Base-by-base conservation (phyloP, 2,329 filamentous ascomycete species). In the Tympanopsis confertula region DNA sequence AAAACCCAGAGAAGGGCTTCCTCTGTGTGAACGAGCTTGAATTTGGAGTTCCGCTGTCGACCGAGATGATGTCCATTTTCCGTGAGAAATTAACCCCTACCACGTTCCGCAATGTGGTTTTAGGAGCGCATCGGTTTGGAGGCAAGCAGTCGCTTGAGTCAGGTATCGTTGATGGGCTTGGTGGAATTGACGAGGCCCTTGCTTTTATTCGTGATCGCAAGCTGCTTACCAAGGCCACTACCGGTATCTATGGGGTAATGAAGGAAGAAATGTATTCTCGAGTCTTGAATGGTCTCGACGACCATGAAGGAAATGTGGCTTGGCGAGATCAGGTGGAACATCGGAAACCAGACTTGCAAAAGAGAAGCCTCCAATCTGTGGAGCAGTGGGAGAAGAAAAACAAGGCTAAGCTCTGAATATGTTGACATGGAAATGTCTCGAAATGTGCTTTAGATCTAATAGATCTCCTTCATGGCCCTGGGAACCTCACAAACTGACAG, bases 21-120 rank as follows among this genome's bases (percentile, higher is more conserved):
- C 56, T 84, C 28, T 89, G 85, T 58, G 62, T 91, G 46, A 89
- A 89, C 57, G 85, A 91, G 61, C 66, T 91, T 13, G 78, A 87
- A 46, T 82, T 91, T 43, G 84, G 85, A 37, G 79, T 80, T 1
- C 74, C 80, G n/a, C 69, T 91, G 24, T 72, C 78, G 45, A 69
- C 83, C 3, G 68, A 82, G 41, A 87, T 93, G 82, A 72, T 71
- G 38, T 65, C 68, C 36, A 73, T 91, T 44, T 89, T 91, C 63
- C 69, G 82, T 13, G 62, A 78, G 47, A 91, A 89, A 58, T 55
- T 80, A 3, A 48, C 68, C 0, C 55, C 67, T 5, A 56, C 66
- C 1, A 66, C 68, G 0, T 82, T 79, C 53, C 69, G 82, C 24
- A 62, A 63, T 30, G 60, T 89, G 44, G 72, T 86, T 5, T 69